Evolutionary conservation across 495 filamentous ascomycete genomes (phyloP), one percentile per base, ranked within the genome.

Genomic region (Penicillium canescens): DNA sequence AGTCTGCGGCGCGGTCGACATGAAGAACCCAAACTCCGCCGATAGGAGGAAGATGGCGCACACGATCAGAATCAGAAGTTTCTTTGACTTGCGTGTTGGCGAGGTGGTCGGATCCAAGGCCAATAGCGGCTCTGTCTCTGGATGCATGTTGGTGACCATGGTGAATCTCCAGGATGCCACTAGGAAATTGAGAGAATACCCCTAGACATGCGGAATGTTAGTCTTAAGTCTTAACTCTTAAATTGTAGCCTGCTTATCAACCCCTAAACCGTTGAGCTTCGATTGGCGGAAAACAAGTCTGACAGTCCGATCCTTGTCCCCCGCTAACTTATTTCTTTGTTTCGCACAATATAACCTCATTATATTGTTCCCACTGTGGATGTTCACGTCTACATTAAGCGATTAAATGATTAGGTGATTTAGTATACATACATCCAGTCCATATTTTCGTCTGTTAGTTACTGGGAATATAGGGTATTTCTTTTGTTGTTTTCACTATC

Each of bases 1-100:
- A 14, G 65, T 58, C 49, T 72, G 63, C 0, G 75, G 67, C 0
- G 76, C 73, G 6, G 55, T 13, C 1, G 48, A 42, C 42, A 76
- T 39, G 26, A 55, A 62, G 16, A 57, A 56, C 2, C 70, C 69
- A 46, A 75, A 63, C 40, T 73, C 64, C 5, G 36, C 43, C 0
- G 55, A 53, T 0, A 68, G 23, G 16, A 61, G 47, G 26, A 66
- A 50, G 9, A 64, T 46, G 2, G 46, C 55, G 31, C 59, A 59
- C 6, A 57, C 48, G 21, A 58, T 36, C 28, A 60, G 31, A 0
- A 71, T 38, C 8, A 64, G 6, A 7, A 61, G 33, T 44, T 61
- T 66, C 48, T 57, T 63, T 4, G 52, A 50, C 3, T 38, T 38
- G n/a, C 21, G 39, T 39, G 20, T 23, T 42, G 26, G 13, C 9